Evolutionary conservation across 2,329 filamentous ascomycete species (phyloP), one percentile per base, ranked within the genome.

Genomic region (Cadophora luteo-olivacea): DNA sequence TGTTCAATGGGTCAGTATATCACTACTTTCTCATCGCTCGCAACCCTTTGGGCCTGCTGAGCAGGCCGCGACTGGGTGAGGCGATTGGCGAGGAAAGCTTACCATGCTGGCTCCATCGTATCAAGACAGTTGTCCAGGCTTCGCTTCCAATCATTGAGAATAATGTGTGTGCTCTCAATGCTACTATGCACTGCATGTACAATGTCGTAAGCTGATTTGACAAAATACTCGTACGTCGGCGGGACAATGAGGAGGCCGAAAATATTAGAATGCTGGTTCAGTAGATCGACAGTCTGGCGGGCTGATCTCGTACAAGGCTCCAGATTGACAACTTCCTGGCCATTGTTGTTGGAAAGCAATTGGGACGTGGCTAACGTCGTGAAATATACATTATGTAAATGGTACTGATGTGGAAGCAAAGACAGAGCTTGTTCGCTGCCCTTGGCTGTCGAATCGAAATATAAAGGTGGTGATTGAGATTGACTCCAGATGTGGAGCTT

Each of bases 191-290:
- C 73, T 9, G 72, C 72, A 64, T 73, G 73, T 16, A 76, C 68
- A 41, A 75, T 72, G 33, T 76, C 69, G 78, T 79, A 75, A 19
- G 78, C 77, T 65, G 77, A 77, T 49, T 75, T 78, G 33, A 82
- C 73, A 29, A 80, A 78, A 70, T 79, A 78, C 25, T 81, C 81
- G 65, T 81, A 81, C 0, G 78, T 85, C 66, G 77, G 81, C 70
- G 71, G 79, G 62, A 74, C 80, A 61, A 77, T 81, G 45, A 75
- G 80, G 66, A 78, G 78, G 36, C 80, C 80, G 69, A 80, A 81
- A 19, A 75, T 78, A 49, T 82, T 80, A 75, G 83, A 74, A 68
- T 80, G 77, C 69, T 73, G 71, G 41, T 78, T 79, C 9, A 82
- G 71, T 51, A 82, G 73, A 32, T 77, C 74, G 12, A 79, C 71